These are phyloP conservation scores for Fomitopsis serialis DNA, from an alignment of 768 basidiomycete genomes.

Conservation along the genomic window DNA sequence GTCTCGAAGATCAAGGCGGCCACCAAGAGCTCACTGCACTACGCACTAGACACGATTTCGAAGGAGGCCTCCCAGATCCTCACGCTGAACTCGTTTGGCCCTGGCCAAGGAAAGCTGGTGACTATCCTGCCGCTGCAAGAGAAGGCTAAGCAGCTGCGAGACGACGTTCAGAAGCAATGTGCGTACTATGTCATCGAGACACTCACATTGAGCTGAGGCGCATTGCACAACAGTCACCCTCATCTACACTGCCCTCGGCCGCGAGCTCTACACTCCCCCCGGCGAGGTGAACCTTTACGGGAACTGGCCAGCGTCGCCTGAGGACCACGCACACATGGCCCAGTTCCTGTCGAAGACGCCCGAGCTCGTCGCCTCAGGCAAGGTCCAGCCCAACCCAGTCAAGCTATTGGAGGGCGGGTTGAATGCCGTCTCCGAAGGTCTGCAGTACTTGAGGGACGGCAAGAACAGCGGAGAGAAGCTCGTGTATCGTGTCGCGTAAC, in stretches of 20 bases:
- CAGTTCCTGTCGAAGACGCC: constrained; percentile 16
- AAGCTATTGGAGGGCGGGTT: constrained; percentile 21
- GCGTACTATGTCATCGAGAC: too few relatives aligned
- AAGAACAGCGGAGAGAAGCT: constrained; percentile 27
- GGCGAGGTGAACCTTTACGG: constrained; percentile 11
- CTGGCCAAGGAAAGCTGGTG: constrained; percentile 5
- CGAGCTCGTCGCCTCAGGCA: constrained; percentile 13
- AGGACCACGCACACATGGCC: constrained; percentile 19
- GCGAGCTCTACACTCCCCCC: constrained; percentile 14
- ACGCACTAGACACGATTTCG: constrained; percentile 18
- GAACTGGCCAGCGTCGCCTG: constrained; percentile 12
- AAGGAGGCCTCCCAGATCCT: constrained; percentile 1
- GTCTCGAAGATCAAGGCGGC: constrained; percentile 20
- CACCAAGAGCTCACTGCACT: constrained; percentile 13
- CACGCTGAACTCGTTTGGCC: constrained; percentile 3
- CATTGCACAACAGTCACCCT: constrained; percentile 10
- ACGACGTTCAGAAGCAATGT: background rate
- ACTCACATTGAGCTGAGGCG: background rate
- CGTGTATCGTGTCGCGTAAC: constrained; percentile 13
- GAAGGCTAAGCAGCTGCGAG: background rate
- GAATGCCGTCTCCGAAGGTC: constrained; percentile 16
- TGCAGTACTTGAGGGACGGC: constrained; percentile 24
- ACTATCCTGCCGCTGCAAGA: constrained; percentile 1
- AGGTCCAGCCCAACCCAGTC: constrained; percentile 21
- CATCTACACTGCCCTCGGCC: constrained; percentile 15